Evolutionary conservation across 176 grass and related monocot species (phyloP).

Genomic region (Urochloa ruziziensis): DNA sequence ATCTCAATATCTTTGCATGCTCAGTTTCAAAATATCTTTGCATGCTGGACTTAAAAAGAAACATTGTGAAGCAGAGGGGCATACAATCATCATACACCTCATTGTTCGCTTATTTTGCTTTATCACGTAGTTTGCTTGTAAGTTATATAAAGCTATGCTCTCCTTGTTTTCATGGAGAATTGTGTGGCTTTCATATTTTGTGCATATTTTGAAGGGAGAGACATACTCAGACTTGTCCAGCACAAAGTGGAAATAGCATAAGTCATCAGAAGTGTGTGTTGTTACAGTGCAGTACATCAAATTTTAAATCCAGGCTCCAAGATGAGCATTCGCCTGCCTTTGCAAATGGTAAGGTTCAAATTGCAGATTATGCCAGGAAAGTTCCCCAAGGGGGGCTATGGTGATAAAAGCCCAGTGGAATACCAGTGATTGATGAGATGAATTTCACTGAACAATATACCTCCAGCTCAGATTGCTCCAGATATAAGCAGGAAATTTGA

Average conservation of each 20-base stretch:
- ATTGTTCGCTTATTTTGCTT: not conserved
- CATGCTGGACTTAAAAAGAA: not conserved
- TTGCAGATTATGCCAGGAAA: constrained; percentile 46
- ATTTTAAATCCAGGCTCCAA: constrained; percentile 33
- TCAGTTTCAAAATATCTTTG: not conserved
- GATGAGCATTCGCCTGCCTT: constrained; percentile 50
- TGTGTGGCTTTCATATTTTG: not conserved
- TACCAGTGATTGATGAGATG: constrained; percentile 29
- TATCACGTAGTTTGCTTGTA: not conserved
- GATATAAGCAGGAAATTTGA: constrained; percentile 25
- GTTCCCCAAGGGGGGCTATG: constrained; percentile 8
- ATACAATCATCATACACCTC: no score
- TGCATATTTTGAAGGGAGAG: constrained; percentile 34
- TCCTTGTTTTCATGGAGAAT: not conserved
- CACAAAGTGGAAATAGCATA: constrained; percentile 15
- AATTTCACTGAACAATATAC: constrained; percentile 9
- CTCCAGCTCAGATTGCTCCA: constrained; percentile 3
- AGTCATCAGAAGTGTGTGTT: constrained; percentile 28
- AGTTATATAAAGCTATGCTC: not conserved
- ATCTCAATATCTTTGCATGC: no score
- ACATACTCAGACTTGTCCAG: constrained; percentile 40
- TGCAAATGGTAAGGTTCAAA: constrained; percentile 55
- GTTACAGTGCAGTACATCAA: constrained; percentile 19
- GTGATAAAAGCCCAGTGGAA: not conserved
- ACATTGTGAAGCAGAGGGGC: not conserved